Percentiles rank a stretch among this genome's conserved stretches.
Evolutionary conservation across 805 yeast species (phyloP).

Genomic region (Gaillardinia entomophila): DNA sequence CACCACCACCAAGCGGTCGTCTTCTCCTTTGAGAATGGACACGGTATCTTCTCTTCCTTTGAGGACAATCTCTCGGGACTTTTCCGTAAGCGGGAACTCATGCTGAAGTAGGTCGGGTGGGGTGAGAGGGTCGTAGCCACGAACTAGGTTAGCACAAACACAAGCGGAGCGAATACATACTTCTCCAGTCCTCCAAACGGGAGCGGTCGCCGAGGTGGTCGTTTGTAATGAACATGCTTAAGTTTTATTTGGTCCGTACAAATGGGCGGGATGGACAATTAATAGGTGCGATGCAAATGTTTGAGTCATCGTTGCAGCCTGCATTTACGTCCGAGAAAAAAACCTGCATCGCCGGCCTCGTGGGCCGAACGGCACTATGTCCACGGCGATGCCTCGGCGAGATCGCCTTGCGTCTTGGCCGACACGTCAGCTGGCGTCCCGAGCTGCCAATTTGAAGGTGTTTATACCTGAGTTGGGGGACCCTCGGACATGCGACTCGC

Average conservation of each 20-base stretch:
- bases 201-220: conserved; percentile 78
- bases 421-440: too few species aligned
- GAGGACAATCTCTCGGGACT: conserved; percentile 57
- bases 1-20: conserved; percentile 82
- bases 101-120: conserved; percentile 91
- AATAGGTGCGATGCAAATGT: background rate
- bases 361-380: too few species aligned
- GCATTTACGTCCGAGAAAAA: too few species aligned
- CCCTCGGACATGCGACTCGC: too few species aligned
- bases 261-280: background rate
- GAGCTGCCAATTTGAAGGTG: too few species aligned
- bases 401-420: conserved; percentile 1
- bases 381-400: background rate
- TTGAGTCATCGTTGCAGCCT: too few species aligned
- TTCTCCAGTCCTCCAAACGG: conserved; percentile 52
- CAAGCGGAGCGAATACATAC: conserved; percentile 30
- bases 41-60: conserved; percentile 73
- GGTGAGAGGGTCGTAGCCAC: conserved; percentile 92
- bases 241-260: background rate
- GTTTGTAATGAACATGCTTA: conserved; percentile 75
- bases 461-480: too few species aligned
- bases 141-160: conserved; percentile 22
- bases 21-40: conserved; percentile 69
- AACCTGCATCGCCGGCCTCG: too few species aligned
- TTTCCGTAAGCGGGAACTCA: conserved; percentile 65